Conservation (phyloP, 306 rosid genomes). For the Mucuna pruriens region DNA sequence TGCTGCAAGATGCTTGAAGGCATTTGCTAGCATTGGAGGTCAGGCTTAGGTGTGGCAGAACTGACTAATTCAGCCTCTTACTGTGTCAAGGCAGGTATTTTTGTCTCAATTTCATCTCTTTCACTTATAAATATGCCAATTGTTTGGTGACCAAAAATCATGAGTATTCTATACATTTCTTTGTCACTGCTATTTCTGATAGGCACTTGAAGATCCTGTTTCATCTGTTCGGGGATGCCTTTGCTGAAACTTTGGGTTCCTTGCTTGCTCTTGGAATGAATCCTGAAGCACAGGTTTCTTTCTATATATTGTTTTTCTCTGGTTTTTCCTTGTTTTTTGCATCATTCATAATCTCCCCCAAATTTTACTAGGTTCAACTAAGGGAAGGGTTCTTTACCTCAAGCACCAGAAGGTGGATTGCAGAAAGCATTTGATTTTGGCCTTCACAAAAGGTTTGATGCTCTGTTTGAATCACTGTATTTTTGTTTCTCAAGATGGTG, state of each 20-base stretch:
- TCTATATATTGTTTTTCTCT: conserved; percentile 30
- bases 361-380: conserved; percentile 75
- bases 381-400: conserved; percentile 83
- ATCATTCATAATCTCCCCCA: conserved; percentile 32
- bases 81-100: conserved; percentile 85
- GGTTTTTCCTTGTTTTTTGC: conserved; percentile 11
- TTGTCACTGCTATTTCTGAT: conserved; percentile 48
- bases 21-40: conserved; percentile 90
- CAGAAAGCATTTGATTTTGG: conserved; percentile 83
- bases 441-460: conserved; percentile 81
- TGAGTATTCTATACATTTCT: conserved; percentile 34
- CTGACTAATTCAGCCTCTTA: conserved; percentile 84
- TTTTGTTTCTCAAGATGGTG: conserved; percentile 29
- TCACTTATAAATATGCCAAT: conserved; percentile 22
- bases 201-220: conserved; percentile 96
- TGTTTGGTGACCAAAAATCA: conserved; percentile 38
- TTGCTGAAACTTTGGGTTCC: conserved; percentile 96
- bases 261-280: conserved; percentile 99
- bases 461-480: conserved; percentile 10
- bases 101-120: conserved; percentile 40
- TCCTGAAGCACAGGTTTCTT: conserved; percentile 96
- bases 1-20: conserved; percentile 95
- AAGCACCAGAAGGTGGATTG: conserved; percentile 83
- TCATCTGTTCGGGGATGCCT: conserved; percentile 92
- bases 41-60: conserved; percentile 83